A percentile compares a stretch with the other conserved stretches of the same genome.
phyloP scores from a whole-genome alignment of 257 asterid species.

The Verbascum thapsus region DNA sequence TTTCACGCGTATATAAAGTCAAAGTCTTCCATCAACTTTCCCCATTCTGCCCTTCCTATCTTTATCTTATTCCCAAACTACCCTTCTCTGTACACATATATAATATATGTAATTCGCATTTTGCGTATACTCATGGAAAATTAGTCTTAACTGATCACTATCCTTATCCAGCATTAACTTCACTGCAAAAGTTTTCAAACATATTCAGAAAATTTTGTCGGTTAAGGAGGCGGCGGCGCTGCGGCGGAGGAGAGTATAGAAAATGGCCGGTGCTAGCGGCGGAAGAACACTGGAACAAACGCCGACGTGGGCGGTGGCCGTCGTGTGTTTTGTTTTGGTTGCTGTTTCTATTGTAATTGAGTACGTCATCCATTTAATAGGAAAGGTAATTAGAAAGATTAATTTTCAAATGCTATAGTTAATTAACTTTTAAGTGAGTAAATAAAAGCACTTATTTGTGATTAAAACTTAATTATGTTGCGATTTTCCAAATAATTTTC shows the following conservation, averaged over 20 bases:
- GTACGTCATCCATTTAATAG: conserved; percentile 66
- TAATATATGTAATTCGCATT: conserved; percentile 10
- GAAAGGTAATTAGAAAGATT: conserved; percentile 51
- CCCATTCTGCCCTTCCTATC: conserved; percentile 7
- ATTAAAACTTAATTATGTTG: too few species aligned
- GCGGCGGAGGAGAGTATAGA: conserved; percentile 9
- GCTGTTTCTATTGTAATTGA: conserved; percentile 74
- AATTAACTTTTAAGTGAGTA: too few species aligned
- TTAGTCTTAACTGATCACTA: too few species aligned
- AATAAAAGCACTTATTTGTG: too few species aligned
- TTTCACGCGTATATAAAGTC: conserved; percentile 25
- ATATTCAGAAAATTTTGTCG: background rate
- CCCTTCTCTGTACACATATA: conserved; percentile 1
- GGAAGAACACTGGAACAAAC: conserved; percentile 78
- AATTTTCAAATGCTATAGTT: too few species aligned
- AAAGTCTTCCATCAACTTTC: conserved; percentile 14
- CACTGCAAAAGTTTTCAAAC: background rate
- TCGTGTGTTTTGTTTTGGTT: conserved; percentile 67
- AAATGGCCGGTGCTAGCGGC: conserved; percentile 75
- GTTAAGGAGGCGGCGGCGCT: background rate
- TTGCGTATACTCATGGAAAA: background rate
- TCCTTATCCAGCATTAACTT: too few species aligned
- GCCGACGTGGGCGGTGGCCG: conserved; percentile 95
- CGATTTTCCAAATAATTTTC: conserved; percentile 7
- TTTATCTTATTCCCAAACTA: background rate